Percentiles rank a stretch among this genome's conserved stretches.
phyloP scores from a whole-genome alignment of 2,329 filamentous ascomycete genomes.

The Chaetomium sp. region DNA sequence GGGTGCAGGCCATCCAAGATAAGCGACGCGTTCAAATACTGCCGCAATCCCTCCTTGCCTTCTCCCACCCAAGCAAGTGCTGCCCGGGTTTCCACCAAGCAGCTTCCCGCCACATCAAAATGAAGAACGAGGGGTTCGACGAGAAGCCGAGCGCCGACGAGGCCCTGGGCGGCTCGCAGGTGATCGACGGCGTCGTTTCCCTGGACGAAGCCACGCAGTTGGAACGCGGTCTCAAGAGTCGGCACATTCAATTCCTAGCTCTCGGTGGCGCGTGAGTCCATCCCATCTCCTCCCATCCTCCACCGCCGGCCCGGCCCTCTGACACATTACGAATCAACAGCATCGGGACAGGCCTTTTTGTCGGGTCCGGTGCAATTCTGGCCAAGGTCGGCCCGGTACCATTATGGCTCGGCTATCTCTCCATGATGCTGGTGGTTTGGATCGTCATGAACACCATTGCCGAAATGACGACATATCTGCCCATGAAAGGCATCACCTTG shows the following conservation, averaged over 20 bases:
- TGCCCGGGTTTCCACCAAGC: neutral
- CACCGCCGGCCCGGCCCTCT: neutral
- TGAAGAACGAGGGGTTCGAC: conserved; percentile 23
- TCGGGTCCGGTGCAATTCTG: conserved; percentile 36
- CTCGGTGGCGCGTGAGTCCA: conserved; percentile 47
- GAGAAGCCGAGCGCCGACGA: conserved; percentile 28
- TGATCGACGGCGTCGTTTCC: conserved; percentile 30
- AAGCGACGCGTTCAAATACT: conserved; percentile 1
- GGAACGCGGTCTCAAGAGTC: conserved; percentile 59
- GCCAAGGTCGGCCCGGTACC: conserved; percentile 60
- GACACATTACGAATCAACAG: conserved; percentile 24
- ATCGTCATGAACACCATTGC: conserved; percentile 57
- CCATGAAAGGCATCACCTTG: conserved; percentile 58
- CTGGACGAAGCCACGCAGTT: conserved; percentile 44
- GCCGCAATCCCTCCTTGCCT: neutral
- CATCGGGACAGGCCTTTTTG: conserved; percentile 39
- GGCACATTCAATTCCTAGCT: conserved; percentile 63
- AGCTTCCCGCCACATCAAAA: conserved; percentile 6
- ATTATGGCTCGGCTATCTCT: conserved; percentile 68
- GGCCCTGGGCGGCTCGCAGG: conserved; percentile 14
- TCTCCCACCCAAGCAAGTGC: neutral
- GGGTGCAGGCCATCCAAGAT: conserved; percentile 10
- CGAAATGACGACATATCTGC: conserved; percentile 59
- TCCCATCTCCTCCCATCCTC: neutral
- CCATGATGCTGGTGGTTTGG: conserved; percentile 58